Base-by-base conservation (phyloP, 345 rosid genomes). In the Linum lewisii region DNA sequence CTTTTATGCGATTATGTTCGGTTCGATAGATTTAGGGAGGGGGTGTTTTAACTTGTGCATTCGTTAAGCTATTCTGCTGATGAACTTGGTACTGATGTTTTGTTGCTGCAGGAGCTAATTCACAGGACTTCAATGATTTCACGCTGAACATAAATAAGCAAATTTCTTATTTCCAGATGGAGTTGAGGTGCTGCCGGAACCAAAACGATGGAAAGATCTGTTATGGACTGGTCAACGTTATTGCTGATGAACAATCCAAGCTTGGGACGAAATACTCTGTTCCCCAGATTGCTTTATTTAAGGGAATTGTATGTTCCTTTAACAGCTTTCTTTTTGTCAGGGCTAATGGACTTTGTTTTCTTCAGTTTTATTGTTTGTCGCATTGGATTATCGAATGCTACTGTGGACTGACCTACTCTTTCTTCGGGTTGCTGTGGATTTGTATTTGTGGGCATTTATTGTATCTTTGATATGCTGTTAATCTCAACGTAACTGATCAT, bases 71-170 rank as follows among this genome's bases (percentile, higher is more conserved):
- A n/a, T 52, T 52, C 4, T 8, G 23, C 10, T 52, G 19, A 23
- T 19, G 22, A 1, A 11, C 13, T 5, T 20, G 24, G 22, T 52
- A 18, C 21, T 5, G 13, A 26, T 37, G 18, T 55, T 24, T 24
- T 24, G 44, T 9, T 57, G 67, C 7, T 68, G 55, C 78, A 92
- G 98, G 75, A 70, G 26, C 61, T 70, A 66, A 71, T 49, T 73
- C 65, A 50, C 70, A 62, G 57, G 70, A 78, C 21, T 84, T 88
- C 58, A 85, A 80, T 62, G 81, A 80, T 61, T 89, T 68, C 67
- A 88, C 89, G 42, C 79, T 85, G 49, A 85, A 75, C 81, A 89
- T 88, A 61, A 92, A 92, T 70, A 86, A 80, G 86, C 93, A 84
- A 59, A 88, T 92, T 44, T 84, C 94, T 0, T 77, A 66, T 54